Evolutionary conservation across 2,329 filamentous ascomycete genomes (phyloP).

Genomic region (Byssochlamys sp.): DNA sequence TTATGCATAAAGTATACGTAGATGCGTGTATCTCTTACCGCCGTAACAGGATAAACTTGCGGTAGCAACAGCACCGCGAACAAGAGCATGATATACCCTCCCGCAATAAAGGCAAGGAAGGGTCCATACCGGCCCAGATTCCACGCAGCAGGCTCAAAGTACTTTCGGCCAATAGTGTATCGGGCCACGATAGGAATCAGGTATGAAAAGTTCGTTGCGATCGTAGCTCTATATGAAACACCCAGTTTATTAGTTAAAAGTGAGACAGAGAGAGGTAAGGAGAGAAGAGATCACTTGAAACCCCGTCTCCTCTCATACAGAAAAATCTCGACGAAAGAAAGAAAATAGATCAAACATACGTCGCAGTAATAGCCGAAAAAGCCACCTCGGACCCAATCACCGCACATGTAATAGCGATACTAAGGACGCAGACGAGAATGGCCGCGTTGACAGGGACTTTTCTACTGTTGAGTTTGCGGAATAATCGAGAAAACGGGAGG

Average conservation of each 20-base stretch:
- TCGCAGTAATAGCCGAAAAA: constrained; percentile 30
- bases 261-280: too few relatives aligned
- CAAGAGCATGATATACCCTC: constrained; percentile 26
- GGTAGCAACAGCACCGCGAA: constrained; percentile 30
- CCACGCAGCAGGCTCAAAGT: constrained; percentile 27
- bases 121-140: constrained; percentile 23
- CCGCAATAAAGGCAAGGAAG: constrained; percentile 19
- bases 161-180: constrained; percentile 27
- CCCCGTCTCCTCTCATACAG: too few relatives aligned
- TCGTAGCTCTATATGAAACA: constrained; percentile 15
- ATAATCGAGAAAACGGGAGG: constrained; percentile 28
- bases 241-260: background rate
- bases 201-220: constrained; percentile 31
- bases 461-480: constrained; percentile 21
- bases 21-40: background rate
- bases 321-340: too few relatives aligned
- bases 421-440: constrained; percentile 22
- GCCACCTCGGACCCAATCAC: constrained; percentile 31
- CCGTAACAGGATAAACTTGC: constrained; percentile 30
- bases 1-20: background rate
- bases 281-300: too few relatives aligned
- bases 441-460: constrained; percentile 30
- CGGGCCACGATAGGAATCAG: constrained; percentile 31
- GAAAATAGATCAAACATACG: constrained; percentile 2
- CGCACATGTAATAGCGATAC: constrained; percentile 25